Conservation (phyloP, 2,329 filamentous ascomycete species). For the Cryphonectria naterciae region DNA sequence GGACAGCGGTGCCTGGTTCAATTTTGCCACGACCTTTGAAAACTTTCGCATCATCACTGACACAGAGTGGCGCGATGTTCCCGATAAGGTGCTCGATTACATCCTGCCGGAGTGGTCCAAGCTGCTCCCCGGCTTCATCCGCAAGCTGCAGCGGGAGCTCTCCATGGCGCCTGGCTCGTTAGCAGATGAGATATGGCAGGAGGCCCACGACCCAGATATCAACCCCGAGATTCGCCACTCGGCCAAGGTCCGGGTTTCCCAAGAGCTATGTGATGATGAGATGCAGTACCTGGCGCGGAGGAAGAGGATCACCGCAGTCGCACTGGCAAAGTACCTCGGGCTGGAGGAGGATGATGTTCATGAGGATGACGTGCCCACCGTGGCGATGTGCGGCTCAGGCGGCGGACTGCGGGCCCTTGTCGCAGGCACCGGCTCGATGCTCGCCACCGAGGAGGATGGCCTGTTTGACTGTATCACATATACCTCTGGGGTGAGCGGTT, state of each 20-base stretch:
- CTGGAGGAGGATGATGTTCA: constrained; percentile 82
- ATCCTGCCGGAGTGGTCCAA: constrained; percentile 85
- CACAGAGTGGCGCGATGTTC: constrained; percentile 57
- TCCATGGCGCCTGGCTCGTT: constrained; percentile 87
- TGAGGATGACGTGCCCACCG: constrained; percentile 88
- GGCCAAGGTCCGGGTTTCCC: constrained; percentile 80
- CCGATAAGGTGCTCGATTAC: constrained; percentile 66
- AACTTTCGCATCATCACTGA: constrained; percentile 59
- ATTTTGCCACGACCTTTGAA: constrained; percentile 53
- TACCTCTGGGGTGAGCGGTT: constrained; percentile 92
- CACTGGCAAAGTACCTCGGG: constrained; percentile 80
- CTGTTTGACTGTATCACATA: constrained; percentile 95
- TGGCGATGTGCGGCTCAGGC: constrained; percentile 93
- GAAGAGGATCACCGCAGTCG: constrained; percentile 68
- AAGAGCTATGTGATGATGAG: constrained; percentile 82
- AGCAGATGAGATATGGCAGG: constrained; percentile 90
- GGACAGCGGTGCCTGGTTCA: constrained; percentile 48
- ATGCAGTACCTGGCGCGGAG: constrained; percentile 72
- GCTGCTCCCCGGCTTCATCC: constrained; percentile 72
- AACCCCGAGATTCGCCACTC: constrained; percentile 88
- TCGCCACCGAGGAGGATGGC: constrained; percentile 82
- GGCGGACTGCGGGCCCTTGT: constrained; percentile 89
- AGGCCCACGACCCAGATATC: constrained; percentile 80
- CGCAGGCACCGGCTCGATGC: constrained; percentile 84
- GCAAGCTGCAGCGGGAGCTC: constrained; percentile 84